Evolutionary conservation across 306 rosid species (phyloP).

Genomic region (Pterocarpus macrocarpus): DNA sequence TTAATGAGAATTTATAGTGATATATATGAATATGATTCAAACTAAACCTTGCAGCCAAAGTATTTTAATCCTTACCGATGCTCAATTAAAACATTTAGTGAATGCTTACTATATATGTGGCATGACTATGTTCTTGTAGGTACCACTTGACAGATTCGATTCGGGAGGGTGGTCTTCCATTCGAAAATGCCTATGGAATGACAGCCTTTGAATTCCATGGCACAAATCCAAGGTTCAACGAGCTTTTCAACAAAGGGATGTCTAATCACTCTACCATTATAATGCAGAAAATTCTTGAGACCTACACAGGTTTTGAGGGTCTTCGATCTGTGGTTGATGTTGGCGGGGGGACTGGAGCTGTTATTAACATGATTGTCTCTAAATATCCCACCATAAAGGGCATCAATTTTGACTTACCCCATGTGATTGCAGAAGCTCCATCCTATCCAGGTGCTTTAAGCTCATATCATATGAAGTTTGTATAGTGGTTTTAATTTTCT

Average conservation of each 20-base stretch:
- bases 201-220: slow-evolving; percentile 36
- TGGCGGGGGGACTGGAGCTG: slow-evolving; percentile 84
- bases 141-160: slow-evolving; percentile 44
- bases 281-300: slow-evolving; percentile 26
- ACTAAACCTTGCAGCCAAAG: no score
- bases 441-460: no score
- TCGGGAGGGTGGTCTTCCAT: slow-evolving; percentile 42
- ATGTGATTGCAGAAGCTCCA: slow-evolving; percentile 77
- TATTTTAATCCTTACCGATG: neutral
- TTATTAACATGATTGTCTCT: slow-evolving; percentile 67
- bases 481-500: no score
- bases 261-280: slow-evolving; percentile 1
- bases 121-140: no score
- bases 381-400: slow-evolving; percentile 72
- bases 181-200: slow-evolving; percentile 46
- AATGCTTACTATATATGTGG: no score
- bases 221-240: slow-evolving; percentile 33
- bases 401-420: slow-evolving; percentile 84
- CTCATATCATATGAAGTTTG: no score
- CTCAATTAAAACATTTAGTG: neutral
- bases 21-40: neutral
- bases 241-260: slow-evolving; percentile 43
- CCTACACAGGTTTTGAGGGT: slow-evolving; percentile 53
- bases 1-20: neutral
- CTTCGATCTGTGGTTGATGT: slow-evolving; percentile 74